Evolutionary conservation across 2,329 filamentous ascomycete species (phyloP).

Genomic region (Verticillium alfalfae): DNA sequence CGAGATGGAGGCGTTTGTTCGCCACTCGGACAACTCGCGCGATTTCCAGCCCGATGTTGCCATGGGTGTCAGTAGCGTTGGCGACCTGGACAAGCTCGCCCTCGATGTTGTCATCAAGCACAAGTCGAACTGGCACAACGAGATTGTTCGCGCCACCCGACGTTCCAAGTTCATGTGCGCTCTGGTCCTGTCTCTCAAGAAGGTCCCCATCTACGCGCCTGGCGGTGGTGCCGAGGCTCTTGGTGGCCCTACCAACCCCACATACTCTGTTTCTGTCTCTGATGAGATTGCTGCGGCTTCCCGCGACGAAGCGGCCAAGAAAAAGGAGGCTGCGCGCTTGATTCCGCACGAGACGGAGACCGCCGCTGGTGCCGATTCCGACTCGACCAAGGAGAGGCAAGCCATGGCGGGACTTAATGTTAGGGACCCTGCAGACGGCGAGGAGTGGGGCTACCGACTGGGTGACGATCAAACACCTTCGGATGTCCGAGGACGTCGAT

Average conservation of each 20-base stretch:
- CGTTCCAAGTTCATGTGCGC: constrained; percentile 98
- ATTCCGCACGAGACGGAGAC: constrained; percentile 40
- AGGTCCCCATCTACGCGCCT: constrained; percentile 78
- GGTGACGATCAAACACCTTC: constrained; percentile 27
- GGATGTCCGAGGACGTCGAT: constrained; percentile 19
- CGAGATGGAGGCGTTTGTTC: constrained; percentile 83
- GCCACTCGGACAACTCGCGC: constrained; percentile 74
- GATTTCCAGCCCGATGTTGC: constrained; percentile 86
- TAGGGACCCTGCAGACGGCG: constrained; percentile 24
- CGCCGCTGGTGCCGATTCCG: constrained; percentile 13
- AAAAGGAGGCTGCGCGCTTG: constrained; percentile 62
- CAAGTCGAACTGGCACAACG: constrained; percentile 91
- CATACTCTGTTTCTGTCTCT: constrained; percentile 69
- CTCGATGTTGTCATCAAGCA: constrained; percentile 81
- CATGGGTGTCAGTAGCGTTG: constrained; percentile 72
- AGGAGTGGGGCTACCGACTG: constrained; percentile 29
- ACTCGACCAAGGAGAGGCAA: constrained; percentile 30
- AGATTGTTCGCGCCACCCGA: constrained; percentile 70
- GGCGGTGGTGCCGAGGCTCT: constrained; percentile 62
- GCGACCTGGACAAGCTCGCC: constrained; percentile 81
- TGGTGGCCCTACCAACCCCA: constrained; percentile 67
- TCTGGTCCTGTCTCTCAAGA: constrained; percentile 76
- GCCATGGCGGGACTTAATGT: constrained; percentile 41
- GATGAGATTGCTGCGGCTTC: constrained; percentile 62
- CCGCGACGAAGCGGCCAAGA: constrained; percentile 52